Evolutionary conservation across 2,329 filamentous ascomycete species (phyloP).

Genomic region (Nigrospora oryzae): DNA sequence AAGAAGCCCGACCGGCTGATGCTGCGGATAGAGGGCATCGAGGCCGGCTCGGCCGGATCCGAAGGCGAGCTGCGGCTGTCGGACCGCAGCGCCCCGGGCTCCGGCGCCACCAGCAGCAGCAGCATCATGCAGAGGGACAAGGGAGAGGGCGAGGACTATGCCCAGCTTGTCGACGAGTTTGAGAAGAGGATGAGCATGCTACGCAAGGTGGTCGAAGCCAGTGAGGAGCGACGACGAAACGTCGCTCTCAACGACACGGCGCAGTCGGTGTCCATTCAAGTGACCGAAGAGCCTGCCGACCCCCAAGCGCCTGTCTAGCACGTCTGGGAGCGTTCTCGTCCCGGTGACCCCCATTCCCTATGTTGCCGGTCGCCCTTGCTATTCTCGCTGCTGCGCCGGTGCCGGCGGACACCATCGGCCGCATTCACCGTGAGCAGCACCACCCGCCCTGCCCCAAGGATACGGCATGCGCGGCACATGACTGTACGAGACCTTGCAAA

Average conservation of each 20-base stretch:
- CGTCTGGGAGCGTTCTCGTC: too few species aligned
- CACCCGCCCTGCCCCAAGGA: too few species aligned
- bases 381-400: too few species aligned
- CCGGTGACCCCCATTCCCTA: too few species aligned
- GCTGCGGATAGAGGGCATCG: conserved; percentile 52
- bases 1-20: conserved; percentile 38
- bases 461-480: too few species aligned
- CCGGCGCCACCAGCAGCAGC: conserved; percentile 20
- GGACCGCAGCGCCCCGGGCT: conserved; percentile 15
- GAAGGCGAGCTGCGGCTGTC: conserved; percentile 24
- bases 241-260: conserved; percentile 5
- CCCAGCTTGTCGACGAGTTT: conserved; percentile 46
- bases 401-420: too few species aligned
- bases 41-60: conserved; percentile 22
- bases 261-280: too few species aligned
- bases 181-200: conserved; percentile 47
- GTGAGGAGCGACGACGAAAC: conserved; percentile 31
- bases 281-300: too few species aligned
- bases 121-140: conserved; percentile 15
- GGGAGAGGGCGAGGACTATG: conserved; percentile 31
- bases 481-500: too few species aligned
- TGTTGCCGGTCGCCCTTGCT: too few species aligned
- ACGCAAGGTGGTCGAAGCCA: conserved; percentile 44
- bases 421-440: too few species aligned
- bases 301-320: too few species aligned